Evolutionary conservation across 306 rosid genomes (phyloP), one percentile per base, ranked within the genome.

Genomic region (Astragalus glycyphyllos): DNA sequence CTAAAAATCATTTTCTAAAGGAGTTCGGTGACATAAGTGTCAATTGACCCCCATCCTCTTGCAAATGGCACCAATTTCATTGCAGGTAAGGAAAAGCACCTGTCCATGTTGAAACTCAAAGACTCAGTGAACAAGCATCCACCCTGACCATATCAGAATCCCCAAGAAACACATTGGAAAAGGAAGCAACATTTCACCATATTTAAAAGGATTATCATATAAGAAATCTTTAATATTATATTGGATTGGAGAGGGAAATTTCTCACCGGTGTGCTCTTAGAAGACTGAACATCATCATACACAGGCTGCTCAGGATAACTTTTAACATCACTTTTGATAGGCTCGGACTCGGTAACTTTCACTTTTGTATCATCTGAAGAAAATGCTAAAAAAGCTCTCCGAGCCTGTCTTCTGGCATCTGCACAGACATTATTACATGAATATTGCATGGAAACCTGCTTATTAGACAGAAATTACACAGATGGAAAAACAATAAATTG

Each of bases 331-430:
- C 53, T 81, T 76, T 75, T 59, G 48, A 71, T 48, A 34, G 82
- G 68, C 64, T 80, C 88, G 26, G 85, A 79, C 58, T 82, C 82
- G 5, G 86, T 60, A 56, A 55, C 58, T 46, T 81, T 69, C 14
- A 73, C 66, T 68, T 83, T 83, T 3, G 62, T 75, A 71, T 83
- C 92, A 75, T 79, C 93, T 6, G 86, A 77, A 68, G 96, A 84
- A 82, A 94, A 83, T 77, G 96, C 96, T 76, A 94, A 61, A 71
- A 94, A 87, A 71, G 99, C 99, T 86, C 85, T 89, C 15, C 97
- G 88, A 7, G 91, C 99, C 80, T 89, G 95, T 80, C 99, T 83
- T 56, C 87, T 85, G 47, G 97, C 91, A 83, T 91, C 99, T 91
- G 83, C 70, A 45, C 47, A 80, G 65, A 69, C 56, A 80, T 55